phyloP scores from a whole-genome alignment of 2,329 filamentous ascomycete species.

The Sporothrix humicola region DNA sequence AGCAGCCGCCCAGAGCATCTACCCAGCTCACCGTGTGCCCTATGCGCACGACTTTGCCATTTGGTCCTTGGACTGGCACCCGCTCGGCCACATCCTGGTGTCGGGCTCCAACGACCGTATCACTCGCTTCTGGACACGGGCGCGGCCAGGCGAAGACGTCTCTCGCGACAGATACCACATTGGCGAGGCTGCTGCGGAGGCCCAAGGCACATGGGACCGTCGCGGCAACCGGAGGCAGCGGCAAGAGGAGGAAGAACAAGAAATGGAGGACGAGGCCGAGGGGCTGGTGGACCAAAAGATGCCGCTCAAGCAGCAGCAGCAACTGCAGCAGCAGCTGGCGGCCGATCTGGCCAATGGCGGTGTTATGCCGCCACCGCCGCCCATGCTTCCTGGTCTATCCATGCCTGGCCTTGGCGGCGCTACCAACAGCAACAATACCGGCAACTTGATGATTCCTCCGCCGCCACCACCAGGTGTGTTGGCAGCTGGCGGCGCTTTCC shows the following conservation, averaged over 20 bases:
- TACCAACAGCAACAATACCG: slow-evolving; percentile 37
- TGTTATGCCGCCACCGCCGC: slow-evolving; percentile 43
- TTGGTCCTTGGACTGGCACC: slow-evolving; percentile 98
- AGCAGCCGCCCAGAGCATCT: slow-evolving; percentile 86
- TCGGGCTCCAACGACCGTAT: slow-evolving; percentile 96
- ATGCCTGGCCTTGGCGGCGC: slow-evolving; percentile 58
- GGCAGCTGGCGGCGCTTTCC: slow-evolving; percentile 41
- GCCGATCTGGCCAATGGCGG: slow-evolving; percentile 49
- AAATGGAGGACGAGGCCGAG: slow-evolving; percentile 90
- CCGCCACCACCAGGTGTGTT: slow-evolving; percentile 60
- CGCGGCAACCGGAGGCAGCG: slow-evolving; percentile 77
- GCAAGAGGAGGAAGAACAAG: slow-evolving; percentile 91
- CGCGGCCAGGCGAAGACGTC: slow-evolving; percentile 81
- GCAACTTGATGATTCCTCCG: slow-evolving; percentile 51
- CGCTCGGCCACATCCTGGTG: slow-evolving; percentile 90
- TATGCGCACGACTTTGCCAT: slow-evolving; percentile 94
- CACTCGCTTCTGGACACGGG: slow-evolving; percentile 94
- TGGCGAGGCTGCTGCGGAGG: slow-evolving; percentile 89
- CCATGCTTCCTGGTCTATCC: slow-evolving; percentile 66
- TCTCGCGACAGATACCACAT: slow-evolving; percentile 94
- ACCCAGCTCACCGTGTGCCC: slow-evolving; percentile 83
- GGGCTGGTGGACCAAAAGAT: slow-evolving; percentile 90
- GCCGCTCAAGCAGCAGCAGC: slow-evolving; percentile 59
- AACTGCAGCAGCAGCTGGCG: slow-evolving; percentile 4
- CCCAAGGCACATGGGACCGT: slow-evolving; percentile 91